These are phyloP conservation scores for Aspergillus sp. DNA, from an alignment of 2,329 filamentous ascomycete species.

Conservation along the genomic window DNA sequence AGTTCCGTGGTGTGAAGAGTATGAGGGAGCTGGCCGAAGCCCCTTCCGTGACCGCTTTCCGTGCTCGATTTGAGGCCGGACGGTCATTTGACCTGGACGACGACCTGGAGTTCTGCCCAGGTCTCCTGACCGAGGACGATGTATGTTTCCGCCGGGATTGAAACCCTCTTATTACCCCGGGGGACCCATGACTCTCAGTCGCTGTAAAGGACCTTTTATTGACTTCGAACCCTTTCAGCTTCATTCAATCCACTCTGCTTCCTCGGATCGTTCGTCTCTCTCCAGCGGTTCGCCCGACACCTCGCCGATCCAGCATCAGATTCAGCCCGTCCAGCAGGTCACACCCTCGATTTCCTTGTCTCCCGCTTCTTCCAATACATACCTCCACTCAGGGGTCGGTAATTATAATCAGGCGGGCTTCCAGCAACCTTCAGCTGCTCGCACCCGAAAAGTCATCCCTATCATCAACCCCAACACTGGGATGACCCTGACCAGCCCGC, in stretches of 20 bases:
- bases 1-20: constrained; percentile 79
- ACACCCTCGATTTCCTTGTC: constrained; percentile 74
- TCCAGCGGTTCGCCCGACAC: constrained; percentile 91
- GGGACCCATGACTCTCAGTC: not conserved
- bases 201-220: constrained; percentile 11
- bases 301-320: constrained; percentile 84
- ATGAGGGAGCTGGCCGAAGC: constrained; percentile 84
- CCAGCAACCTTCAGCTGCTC: constrained; percentile 86
- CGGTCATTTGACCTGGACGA: constrained; percentile 95
- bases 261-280: constrained; percentile 89
- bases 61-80: constrained; percentile 84
- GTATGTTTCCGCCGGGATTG: constrained; percentile 51
- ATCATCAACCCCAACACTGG: constrained; percentile 96
- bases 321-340: constrained; percentile 70
- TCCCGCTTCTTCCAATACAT: constrained; percentile 53
- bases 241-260: constrained; percentile 84
- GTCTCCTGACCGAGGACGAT: constrained; percentile 88
- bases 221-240: constrained; percentile 56
- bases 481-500: constrained; percentile 83
- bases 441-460: constrained; percentile 90
- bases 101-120: constrained; percentile 92
- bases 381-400: constrained; percentile 66
- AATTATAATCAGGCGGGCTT: constrained; percentile 72
- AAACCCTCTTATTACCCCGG: not conserved
- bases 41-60: constrained; percentile 74